Evolutionary conservation across 306 rosid species (phyloP), one percentile per base, ranked within the genome.

Genomic region (Gastrolobium bilobum): DNA sequence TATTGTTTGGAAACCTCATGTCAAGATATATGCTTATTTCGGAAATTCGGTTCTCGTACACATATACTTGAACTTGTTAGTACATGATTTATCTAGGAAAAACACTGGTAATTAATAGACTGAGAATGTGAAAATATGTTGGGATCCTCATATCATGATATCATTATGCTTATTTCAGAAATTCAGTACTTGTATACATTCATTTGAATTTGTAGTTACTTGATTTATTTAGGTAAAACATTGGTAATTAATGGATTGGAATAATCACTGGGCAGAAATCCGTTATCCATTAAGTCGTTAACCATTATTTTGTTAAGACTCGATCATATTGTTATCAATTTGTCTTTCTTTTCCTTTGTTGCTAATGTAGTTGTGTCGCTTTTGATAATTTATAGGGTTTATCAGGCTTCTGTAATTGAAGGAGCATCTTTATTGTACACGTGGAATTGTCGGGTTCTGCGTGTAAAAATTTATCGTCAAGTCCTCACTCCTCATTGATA

Each of bases 311-410:
- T 37, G n/a, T 71, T 11, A 35, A 2, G 29, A 62, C 38, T 11
- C 46, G 0, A 4, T 51, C 35, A 8, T 47, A 65, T 4, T 1
- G 2, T 37, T 39, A 26, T 62, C 31, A 5, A 37, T 66, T 68
- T 78, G 9, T 30, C 20, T 73, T 80, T 79, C 37, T 43, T 46
- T 78, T 69, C 69, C 80, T 31, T 82, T 65, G 43, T 54, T 65
- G 86, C 68, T 52, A 52, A 86, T 54, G 63, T 82, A 8, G 59
- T 51, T 80, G 65, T 85, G 77, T 77, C 69, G 80, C 75, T 79
- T 46, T 79, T 46, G 59, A 68, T 11, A 56, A 33, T 79, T 68
- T 56, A n/a, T 73, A 34, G 82, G 79, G 46, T 79, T 73, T 83
- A 46, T 54, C 5, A 52, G 82, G 80, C 73, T 78, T 78, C 68